These are phyloP conservation scores for Rubia balearica DNA, from an alignment of 305 asterid species.

Conservation along the genomic window DNA sequence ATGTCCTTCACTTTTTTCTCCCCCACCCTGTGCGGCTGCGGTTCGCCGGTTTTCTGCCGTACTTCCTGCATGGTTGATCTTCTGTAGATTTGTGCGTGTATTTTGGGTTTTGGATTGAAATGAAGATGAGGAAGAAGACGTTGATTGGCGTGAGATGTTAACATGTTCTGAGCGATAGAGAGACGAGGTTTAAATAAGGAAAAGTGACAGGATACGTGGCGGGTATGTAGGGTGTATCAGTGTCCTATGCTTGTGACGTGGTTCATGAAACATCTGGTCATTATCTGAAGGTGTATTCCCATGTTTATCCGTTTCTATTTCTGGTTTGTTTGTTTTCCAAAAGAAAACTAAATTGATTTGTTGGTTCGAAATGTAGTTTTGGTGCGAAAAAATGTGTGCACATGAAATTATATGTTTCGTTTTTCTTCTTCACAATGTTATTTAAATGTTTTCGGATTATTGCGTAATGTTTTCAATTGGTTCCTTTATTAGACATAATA, in stretches of 20 bases:
- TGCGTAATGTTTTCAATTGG: no score
- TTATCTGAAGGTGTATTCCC: not conserved
- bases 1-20: conserved; percentile 57
- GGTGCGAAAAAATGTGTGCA: no score
- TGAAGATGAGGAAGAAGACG: not conserved
- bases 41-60: conserved; percentile 4
- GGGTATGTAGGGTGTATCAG: not conserved
- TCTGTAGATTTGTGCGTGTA: not conserved
- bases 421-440: no score
- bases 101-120: not conserved
- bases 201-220: conserved; percentile 12
- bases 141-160: not conserved
- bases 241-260: conserved; percentile 19
- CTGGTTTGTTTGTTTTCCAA: no score
- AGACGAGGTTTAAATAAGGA: not conserved
- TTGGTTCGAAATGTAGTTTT: no score
- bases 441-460: no score
- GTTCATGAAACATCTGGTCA: not conserved
- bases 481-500: no score
- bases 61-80: conserved; percentile 19
- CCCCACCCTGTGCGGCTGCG: conserved; percentile 29
- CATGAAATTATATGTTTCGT: no score
- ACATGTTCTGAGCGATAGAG: not conserved
- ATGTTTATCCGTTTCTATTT: not conserved
- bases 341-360: no score